Conservation (phyloP, 805 yeast species). For the Candida takata region DNA sequence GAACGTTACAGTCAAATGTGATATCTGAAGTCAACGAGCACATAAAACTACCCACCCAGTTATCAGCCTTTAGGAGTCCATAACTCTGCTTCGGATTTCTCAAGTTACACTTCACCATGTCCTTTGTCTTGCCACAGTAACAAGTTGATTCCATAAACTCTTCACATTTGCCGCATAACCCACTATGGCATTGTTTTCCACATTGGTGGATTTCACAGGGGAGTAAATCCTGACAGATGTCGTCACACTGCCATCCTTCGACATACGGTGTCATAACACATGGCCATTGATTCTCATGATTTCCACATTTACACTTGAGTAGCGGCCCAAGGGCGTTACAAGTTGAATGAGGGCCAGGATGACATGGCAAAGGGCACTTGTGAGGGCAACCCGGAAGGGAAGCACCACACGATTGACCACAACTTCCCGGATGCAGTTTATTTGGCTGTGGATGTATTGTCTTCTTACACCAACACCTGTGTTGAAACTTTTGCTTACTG, state of each 20-base stretch:
- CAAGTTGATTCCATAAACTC: conserved; percentile 44
- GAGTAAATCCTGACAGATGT: conserved; percentile 50
- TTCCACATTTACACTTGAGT: conserved; percentile 71
- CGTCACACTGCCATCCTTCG: conserved; percentile 62
- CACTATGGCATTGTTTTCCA: conserved; percentile 59
- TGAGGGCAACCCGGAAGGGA: conserved; percentile 58
- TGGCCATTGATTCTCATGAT: conserved; percentile 55
- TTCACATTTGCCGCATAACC: conserved; percentile 73
- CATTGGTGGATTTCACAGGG: conserved; percentile 75
- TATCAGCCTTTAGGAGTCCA: conserved; percentile 16
- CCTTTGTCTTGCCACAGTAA: conserved; percentile 63
- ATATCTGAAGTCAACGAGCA: conserved; percentile 41
- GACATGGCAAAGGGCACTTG: conserved; percentile 69
- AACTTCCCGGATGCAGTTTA: conserved; percentile 66
- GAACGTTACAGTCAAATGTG: conserved; percentile 54
- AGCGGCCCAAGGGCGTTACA: conserved; percentile 77
- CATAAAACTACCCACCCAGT: conserved; percentile 46
- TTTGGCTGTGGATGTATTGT: conserved; percentile 56
- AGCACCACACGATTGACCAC: conserved; percentile 76
- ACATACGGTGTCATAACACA: conserved; percentile 64
- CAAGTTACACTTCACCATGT: conserved; percentile 38
- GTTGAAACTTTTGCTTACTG: conserved; percentile 43
- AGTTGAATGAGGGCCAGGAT: conserved; percentile 81
- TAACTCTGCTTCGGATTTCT: conserved; percentile 31
- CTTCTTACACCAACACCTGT: conserved; percentile 88